These are phyloP conservation scores for Penicillium subrubescens DNA, from an alignment of 495 filamentous ascomycete species.

Conservation along the genomic window DNA sequence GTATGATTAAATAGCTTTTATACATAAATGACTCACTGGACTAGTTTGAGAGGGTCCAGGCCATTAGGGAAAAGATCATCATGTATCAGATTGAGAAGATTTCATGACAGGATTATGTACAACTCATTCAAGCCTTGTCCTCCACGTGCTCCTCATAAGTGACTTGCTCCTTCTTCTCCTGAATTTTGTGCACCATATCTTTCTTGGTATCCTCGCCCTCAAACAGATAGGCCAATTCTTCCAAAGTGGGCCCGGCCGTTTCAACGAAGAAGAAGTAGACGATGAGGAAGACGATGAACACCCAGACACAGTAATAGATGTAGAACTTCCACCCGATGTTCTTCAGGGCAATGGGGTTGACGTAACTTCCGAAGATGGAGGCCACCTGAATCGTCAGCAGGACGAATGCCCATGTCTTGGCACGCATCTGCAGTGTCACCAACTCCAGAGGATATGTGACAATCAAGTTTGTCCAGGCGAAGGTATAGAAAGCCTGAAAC, in stretches of 20 bases:
- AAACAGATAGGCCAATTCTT: slow-evolving; percentile 55
- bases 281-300: slow-evolving; percentile 55
- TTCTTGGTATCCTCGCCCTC: slow-evolving; percentile 21
- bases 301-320: slow-evolving; percentile 62
- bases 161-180: slow-evolving; percentile 21
- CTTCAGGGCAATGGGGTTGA: slow-evolving; percentile 60
- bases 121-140: slow-evolving; percentile 10
- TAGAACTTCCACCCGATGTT: slow-evolving; percentile 57
- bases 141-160: slow-evolving; percentile 22
- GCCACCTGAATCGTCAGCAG: slow-evolving; percentile 61
- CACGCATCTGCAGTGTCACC: slow-evolving; percentile 62
- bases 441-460: slow-evolving; percentile 66
- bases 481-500: slow-evolving; percentile 57
- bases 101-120: neutral
- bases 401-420: slow-evolving; percentile 67
- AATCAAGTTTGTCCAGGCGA: slow-evolving; percentile 61
- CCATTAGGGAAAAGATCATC: too few species aligned
- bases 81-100: neutral
- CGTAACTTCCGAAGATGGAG: slow-evolving; percentile 54
- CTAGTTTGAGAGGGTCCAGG: too few species aligned
- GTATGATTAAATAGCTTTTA: too few species aligned
- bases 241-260: slow-evolving; percentile 63
- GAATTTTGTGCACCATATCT: slow-evolving; percentile 18
- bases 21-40: too few species aligned
- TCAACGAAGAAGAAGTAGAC: slow-evolving; percentile 68